Percentiles rank a stretch among this genome's conserved stretches.
Conservation (phyloP, 208 protist genomes). For the Trypanosoma brucei region DNA sequence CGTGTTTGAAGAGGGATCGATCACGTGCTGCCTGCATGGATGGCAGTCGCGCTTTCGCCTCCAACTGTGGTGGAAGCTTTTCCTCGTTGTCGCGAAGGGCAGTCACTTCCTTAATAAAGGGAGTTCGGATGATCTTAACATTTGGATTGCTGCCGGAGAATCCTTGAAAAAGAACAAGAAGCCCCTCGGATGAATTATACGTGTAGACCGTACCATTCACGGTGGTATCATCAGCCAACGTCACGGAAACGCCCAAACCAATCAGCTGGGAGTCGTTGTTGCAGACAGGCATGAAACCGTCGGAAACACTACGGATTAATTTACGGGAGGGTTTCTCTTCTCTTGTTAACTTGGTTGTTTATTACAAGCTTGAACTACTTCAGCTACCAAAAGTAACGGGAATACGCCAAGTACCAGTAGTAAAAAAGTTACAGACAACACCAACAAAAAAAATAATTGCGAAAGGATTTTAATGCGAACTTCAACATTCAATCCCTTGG, state of each 20-base stretch:
- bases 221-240: conserved; percentile 55
- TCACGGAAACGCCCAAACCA: conserved; percentile 54
- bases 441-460: too few species aligned
- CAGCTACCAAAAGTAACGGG: too few species aligned
- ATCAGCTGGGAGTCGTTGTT: conserved; percentile 65
- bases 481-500: too few species aligned
- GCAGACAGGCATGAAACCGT: conserved; percentile 30
- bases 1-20: conserved; percentile 81
- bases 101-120: conserved; percentile 68
- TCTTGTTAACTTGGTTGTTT: too few species aligned
- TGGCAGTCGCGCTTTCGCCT: conserved; percentile 52
- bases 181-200: conserved; percentile 67
- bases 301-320: not conserved
- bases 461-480: too few species aligned
- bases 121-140: conserved; percentile 67
- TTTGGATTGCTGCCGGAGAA: conserved; percentile 37
- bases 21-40: conserved; percentile 81
- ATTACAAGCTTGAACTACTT: too few species aligned
- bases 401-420: too few species aligned
- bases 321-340: too few species aligned
- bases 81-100: conserved; percentile 32
- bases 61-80: conserved; percentile 52
- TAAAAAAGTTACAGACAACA: too few species aligned
- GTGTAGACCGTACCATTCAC: conserved; percentile 77
- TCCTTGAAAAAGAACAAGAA: conserved; percentile 65